Evolutionary conservation across 2,329 filamentous ascomycete species (phyloP).

Genomic region (Oidium heveae): DNA sequence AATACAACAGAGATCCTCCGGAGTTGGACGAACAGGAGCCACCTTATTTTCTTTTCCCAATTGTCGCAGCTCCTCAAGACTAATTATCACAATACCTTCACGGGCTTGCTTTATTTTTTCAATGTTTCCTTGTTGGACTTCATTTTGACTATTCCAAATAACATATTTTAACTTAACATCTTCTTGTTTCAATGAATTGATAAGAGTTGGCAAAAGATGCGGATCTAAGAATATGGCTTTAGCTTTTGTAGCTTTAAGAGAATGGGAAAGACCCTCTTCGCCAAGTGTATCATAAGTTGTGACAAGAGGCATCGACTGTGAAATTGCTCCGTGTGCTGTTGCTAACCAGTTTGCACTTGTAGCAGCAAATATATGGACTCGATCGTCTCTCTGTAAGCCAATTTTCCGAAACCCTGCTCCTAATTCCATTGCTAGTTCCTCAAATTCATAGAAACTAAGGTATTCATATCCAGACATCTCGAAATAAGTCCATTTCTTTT

Average conservation of each 20-base stretch:
- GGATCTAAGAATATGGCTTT: constrained; percentile 74
- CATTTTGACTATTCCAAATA: constrained; percentile 33
- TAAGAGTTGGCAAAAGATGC: constrained; percentile 38
- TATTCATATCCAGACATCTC: constrained; percentile 61
- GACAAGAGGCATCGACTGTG: constrained; percentile 75
- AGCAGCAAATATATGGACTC: constrained; percentile 57
- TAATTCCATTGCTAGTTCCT: constrained; percentile 39
- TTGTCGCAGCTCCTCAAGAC: constrained; percentile 27
- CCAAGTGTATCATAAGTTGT: constrained; percentile 90
- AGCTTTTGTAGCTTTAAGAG: constrained; percentile 55
- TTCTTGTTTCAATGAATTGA: constrained; percentile 28
- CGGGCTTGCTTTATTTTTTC: constrained; percentile 29
- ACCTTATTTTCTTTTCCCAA: constrained; percentile 33
- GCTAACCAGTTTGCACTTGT: constrained; percentile 54
- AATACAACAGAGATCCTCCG: constrained; percentile 60
- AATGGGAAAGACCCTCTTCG: constrained; percentile 62
- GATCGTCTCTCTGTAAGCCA: constrained; percentile 41
- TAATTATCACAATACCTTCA: constrained; percentile 26
- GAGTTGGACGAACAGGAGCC: constrained; percentile 43
- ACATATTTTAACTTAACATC: constrained; percentile 28
- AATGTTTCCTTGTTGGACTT: constrained; percentile 23
- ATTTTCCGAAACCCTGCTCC: constrained; percentile 49
- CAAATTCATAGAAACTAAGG: constrained; percentile 54
- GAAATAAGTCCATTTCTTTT: constrained; percentile 77
- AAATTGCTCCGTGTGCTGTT: constrained; percentile 50